Evolutionary conservation across 352 stramenopile genomes (phyloP), one percentile per base, ranked within the genome.

Genomic region (Achlya hypogyna): DNA sequence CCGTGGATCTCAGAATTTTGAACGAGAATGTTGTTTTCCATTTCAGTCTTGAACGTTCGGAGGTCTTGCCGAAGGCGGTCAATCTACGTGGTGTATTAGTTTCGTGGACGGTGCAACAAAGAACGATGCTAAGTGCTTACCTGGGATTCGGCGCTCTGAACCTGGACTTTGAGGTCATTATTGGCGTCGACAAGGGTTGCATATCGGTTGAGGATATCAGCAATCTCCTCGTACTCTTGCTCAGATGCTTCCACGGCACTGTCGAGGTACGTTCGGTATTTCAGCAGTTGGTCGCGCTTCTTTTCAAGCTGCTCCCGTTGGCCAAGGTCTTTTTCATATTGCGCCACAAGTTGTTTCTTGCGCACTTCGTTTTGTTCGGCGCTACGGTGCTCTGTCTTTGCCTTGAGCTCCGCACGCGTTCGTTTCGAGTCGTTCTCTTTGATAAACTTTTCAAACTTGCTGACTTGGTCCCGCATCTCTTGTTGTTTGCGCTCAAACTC

Each of bases 351-450:
- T 62, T 91, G 81, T n/a, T 82, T 83, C 53, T 90, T 88, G 28
- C 91, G 83, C 52, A 78, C 62, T 38, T 95, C 86, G 65, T 93
- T 94, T 18, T 84, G 71, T 63, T 95, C 84, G 28, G 75, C 71
- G 32, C 83, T 70, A 23, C 86, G 77, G 53, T 87, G 76, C 66
- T 97, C 89, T 1, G 80, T 86, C 72, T 96, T 97, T 42, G 74
- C 76, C 69, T 96, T 96, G 8, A 91, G 69, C 69, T 97, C 89
- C 8, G 89, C 91, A 27, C 87, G 76, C 47, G 79, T 88, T 38
- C 88, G 75, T 67, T 97, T 97, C 0, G 86, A 86, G 68, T 97
- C 88, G 69, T 97, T 97, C 69, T 97, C 88, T 67, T 97, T 94
- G 69, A 97, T 96, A 66, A 97, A 97, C 56, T 96, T 96, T 62